phyloP scores from a whole-genome alignment of 2,329 filamentous ascomycete species.

The Paecilomyces sp. region DNA sequence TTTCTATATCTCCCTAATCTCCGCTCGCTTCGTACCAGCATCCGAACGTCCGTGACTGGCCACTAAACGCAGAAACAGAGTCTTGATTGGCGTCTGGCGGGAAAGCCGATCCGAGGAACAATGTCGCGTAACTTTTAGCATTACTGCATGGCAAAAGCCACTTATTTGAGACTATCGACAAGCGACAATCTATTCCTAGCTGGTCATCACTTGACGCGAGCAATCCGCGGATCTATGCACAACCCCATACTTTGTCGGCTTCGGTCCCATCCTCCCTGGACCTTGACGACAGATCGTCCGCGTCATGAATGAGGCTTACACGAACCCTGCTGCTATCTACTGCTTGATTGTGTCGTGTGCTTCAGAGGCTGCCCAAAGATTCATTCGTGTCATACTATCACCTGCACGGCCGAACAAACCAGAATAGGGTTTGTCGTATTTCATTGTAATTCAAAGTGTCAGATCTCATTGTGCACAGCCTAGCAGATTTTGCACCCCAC shows the following conservation, averaged over 20 bases:
- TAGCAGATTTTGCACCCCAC: neutral
- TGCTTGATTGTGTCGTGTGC: neutral
- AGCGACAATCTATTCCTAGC: neutral
- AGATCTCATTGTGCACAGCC: neutral
- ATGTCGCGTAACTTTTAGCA: neutral
- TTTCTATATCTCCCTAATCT: neutral
- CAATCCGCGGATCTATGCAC: neutral
- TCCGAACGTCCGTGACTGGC: neutral
- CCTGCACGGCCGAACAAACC: neutral
- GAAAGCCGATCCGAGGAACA: neutral
- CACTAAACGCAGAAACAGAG: neutral
- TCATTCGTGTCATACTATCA: neutral
- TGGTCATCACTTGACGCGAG: neutral
- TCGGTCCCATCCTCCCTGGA: neutral
- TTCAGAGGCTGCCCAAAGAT: neutral
- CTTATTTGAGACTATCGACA: neutral
- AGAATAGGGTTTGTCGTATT: neutral
- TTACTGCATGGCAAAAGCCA: neutral
- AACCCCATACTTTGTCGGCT: neutral
- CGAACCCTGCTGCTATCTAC: neutral
- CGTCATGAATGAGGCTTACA: neutral
- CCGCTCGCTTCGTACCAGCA: neutral
- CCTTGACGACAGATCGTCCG: neutral
- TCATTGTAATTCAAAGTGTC: neutral
- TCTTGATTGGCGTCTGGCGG: neutral